A percentile compares a stretch with the other conserved stretches of the same genome.
Conservation (phyloP, 805 yeast species). For the Teunomyces cretensis region DNA sequence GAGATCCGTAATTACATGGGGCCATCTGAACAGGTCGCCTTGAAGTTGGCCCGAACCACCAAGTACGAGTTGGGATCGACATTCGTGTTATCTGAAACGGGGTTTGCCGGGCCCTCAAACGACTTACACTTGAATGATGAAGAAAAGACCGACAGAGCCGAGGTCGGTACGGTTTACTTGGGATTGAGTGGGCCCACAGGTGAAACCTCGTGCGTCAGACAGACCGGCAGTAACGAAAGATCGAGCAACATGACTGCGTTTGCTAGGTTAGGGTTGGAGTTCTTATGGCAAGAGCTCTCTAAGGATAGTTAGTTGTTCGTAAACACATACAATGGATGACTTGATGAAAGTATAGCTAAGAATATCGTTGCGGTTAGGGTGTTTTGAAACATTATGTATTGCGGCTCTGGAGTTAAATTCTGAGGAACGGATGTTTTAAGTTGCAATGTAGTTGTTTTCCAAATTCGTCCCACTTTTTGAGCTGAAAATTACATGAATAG, state of each 20-base stretch:
- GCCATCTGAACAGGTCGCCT: constrained; percentile 73
- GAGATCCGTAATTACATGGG: constrained; percentile 78
- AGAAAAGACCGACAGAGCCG: constrained; percentile 22
- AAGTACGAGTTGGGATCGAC: constrained; percentile 81
- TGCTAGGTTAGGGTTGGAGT: constrained; percentile 65
- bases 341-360: neutral
- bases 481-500: too few relatives aligned
- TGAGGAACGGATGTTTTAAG: neutral
- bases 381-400: neutral
- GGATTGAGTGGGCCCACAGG: constrained; percentile 69
- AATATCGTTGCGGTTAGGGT: neutral
- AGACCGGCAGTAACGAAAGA: constrained; percentile 53
- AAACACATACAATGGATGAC: neutral
- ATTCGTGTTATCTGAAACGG: constrained; percentile 80
- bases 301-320: constrained; percentile 10
- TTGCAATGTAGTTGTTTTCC: neutral
- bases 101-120: constrained; percentile 77
- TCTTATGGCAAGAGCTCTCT: constrained; percentile 50
- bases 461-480: too few relatives aligned
- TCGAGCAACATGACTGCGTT: constrained; percentile 72
- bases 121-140: constrained; percentile 38
- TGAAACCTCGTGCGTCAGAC: constrained; percentile 45
- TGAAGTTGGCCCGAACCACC: constrained; percentile 74
- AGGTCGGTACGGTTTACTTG: constrained; percentile 67
- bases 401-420: neutral